Conservation (phyloP, 2,329 filamentous ascomycete species). For the Ascochyta rabiei region DNA sequence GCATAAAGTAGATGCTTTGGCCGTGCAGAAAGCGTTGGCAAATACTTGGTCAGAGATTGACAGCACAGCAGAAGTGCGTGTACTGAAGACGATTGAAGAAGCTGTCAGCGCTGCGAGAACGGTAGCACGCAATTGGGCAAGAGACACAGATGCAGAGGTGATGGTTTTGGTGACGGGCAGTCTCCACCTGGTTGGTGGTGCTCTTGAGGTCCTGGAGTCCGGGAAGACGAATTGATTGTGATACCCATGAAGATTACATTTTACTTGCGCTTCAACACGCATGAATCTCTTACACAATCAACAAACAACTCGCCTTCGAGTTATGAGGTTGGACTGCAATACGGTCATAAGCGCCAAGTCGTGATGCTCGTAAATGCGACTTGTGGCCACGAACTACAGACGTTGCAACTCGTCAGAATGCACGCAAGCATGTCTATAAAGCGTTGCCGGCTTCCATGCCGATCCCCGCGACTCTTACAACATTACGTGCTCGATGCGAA, state of each 20-base stretch:
- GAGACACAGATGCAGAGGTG: conserved; percentile 50
- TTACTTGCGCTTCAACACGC: conserved; percentile 30
- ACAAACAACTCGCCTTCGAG: neutral
- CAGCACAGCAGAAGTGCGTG: conserved; percentile 56
- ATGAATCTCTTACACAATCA: neutral
- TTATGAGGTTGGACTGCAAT: neutral
- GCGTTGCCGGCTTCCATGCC: neutral
- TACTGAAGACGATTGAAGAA: conserved; percentile 71
- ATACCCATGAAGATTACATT: conserved; percentile 24
- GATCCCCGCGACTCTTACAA: neutral
- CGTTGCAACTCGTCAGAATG: neutral
- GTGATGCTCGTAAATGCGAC: neutral
- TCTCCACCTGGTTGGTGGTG: conserved; percentile 80
- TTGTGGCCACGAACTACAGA: neutral
- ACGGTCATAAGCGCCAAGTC: neutral
- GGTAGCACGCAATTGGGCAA: conserved; percentile 41
- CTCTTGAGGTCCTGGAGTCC: conserved; percentile 73
- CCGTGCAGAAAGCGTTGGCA: conserved; percentile 72
- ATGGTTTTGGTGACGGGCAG: conserved; percentile 81
- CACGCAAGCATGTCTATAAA: neutral
- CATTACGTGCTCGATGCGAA: conserved; percentile 1
- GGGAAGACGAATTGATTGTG: conserved; percentile 18
- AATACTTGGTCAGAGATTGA: conserved; percentile 59
- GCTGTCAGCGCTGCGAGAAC: conserved; percentile 65
- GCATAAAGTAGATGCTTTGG: conserved; percentile 62